phyloP scores from a whole-genome alignment of 2,329 filamentous ascomycete species.

The Colletotrichum nymphaeae region DNA sequence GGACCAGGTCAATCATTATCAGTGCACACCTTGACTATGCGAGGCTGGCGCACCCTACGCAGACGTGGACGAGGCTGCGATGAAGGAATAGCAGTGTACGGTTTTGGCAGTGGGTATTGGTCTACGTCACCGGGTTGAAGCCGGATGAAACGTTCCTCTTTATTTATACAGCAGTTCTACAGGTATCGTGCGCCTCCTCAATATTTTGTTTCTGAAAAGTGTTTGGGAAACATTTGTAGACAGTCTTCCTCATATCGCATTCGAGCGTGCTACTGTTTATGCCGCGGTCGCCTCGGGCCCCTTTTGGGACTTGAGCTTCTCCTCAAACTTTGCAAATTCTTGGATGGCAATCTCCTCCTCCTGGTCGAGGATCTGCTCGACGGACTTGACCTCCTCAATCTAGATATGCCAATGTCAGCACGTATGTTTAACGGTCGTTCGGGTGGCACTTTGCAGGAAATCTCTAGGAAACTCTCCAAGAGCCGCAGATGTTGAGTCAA shows the following conservation, averaged over 20 bases:
- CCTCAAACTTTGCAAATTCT: constrained; percentile 96
- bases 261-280: not conserved
- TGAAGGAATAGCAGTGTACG: not conserved
- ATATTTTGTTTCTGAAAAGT: not conserved
- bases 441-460: no score
- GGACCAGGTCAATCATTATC: not conserved
- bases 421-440: not conserved
- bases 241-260: not conserved
- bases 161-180: constrained; percentile 30
- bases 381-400: constrained; percentile 95
- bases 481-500: constrained; percentile 40
- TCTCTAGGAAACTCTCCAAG: no score
- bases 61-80: constrained; percentile 4
- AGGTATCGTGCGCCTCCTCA: not conserved
- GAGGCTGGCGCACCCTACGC: not conserved
- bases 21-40: not conserved
- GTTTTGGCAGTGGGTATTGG: constrained; percentile 21
- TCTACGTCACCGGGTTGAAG: constrained; percentile 6
- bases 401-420: constrained; percentile 55
- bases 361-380: constrained; percentile 89
- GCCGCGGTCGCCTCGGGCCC: constrained; percentile 40
- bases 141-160: not conserved
- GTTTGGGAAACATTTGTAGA: not conserved
- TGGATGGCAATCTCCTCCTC: constrained; percentile 89
- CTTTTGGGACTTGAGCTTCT: constrained; percentile 74